A percentile compares a stretch with the other conserved stretches of the same genome.
These are phyloP conservation scores for Pseudogymnoascus sp. DNA, from an alignment of 2,329 filamentous ascomycete genomes.

Conservation along the genomic window DNA sequence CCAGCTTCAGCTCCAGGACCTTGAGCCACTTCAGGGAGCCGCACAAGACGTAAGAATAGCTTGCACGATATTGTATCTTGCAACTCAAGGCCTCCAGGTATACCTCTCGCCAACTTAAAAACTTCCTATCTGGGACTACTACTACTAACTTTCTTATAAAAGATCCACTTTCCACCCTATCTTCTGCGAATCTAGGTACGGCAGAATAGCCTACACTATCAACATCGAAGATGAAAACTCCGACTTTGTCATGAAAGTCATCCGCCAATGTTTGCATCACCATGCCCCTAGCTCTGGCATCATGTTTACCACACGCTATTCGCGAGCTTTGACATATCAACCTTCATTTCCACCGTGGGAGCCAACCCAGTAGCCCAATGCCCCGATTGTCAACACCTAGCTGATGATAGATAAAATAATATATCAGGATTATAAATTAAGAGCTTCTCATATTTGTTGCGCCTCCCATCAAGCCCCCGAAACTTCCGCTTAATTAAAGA, in stretches of 20 bases:
- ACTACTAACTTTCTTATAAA: not conserved
- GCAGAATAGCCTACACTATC: not conserved
- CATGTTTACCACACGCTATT: not conserved
- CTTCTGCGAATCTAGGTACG: not conserved
- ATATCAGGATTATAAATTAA: not conserved
- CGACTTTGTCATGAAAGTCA: not conserved
- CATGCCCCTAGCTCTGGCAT: not conserved
- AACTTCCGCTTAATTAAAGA: not conserved
- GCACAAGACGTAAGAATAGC: not conserved
- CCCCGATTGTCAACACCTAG: not conserved
- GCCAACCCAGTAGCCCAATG: not conserved
- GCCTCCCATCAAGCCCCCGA: not conserved
- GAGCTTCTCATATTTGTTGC: not conserved
- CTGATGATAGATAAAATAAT: not conserved
- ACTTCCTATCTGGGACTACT: not conserved
- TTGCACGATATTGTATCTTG: not conserved
- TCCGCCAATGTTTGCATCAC: not conserved
- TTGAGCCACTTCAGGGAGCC: not conserved
- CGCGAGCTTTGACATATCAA: not conserved
- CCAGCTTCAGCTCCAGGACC: not conserved
- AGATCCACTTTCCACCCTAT: not conserved
- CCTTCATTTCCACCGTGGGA: not conserved
- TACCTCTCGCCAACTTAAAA: not conserved
- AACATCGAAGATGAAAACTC: not conserved
- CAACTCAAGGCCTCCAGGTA: not conserved